These are phyloP conservation scores for Chrysoporthe deuterocubensis DNA, from an alignment of 2,329 filamentous ascomycete species.

Conservation along the genomic window DNA sequence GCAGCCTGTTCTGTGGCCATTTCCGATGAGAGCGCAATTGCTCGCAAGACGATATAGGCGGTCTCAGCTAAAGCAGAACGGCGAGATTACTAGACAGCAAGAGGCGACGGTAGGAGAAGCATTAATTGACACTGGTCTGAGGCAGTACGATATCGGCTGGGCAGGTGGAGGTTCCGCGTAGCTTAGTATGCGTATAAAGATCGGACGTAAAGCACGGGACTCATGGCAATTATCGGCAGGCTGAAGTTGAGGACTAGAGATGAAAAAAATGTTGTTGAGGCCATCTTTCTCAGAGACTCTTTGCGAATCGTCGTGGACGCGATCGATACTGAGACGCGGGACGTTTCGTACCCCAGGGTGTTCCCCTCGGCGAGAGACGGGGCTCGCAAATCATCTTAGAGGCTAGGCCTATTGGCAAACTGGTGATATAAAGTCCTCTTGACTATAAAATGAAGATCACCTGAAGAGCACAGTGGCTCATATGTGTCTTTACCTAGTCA, in stretches of 20 bases:
- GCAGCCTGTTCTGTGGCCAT: constrained; percentile 12
- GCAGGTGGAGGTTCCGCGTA: neutral
- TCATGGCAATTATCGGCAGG: neutral
- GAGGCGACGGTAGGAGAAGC: neutral
- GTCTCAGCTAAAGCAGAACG: neutral
- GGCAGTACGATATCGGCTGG: neutral
- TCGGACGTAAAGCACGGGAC: neutral
- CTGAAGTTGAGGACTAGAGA: neutral
- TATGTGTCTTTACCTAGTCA: neutral
- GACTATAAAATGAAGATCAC: neutral
- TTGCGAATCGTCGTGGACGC: neutral
- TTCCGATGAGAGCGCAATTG: neutral
- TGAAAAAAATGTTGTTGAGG: neutral
- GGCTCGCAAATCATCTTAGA: constrained; percentile 10
- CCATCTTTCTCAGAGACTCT: neutral
- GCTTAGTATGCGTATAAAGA: neutral
- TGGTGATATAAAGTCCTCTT: neutral
- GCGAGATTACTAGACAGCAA: neutral
- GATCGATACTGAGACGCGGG: constrained; percentile 10
- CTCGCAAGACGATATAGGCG: too few species aligned
- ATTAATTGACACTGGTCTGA: neutral
- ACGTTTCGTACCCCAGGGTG: constrained; percentile 11
- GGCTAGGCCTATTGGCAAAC: neutral
- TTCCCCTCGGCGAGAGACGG: neutral
- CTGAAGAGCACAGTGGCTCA: neutral